These are phyloP conservation scores for Epichloe gansuensis DNA, from an alignment of 2,329 filamentous ascomycete genomes.

Conservation along the genomic window DNA sequence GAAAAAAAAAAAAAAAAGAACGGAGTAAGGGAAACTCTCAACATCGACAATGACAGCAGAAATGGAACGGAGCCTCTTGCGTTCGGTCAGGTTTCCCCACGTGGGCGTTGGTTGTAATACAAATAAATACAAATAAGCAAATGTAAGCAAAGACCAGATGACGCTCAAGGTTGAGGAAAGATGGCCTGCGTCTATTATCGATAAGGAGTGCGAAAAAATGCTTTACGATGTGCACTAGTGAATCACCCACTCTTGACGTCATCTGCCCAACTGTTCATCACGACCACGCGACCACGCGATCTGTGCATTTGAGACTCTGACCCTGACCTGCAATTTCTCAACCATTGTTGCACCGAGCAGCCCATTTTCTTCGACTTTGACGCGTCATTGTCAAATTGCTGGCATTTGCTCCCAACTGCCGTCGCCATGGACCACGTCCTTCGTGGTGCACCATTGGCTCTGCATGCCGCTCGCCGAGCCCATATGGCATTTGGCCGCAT, in stretches of 20 bases:
- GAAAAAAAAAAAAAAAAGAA: no score
- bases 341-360: no score
- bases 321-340: neutral
- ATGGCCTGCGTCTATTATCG: no score
- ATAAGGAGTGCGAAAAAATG: no score
- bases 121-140: no score
- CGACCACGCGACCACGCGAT: neutral
- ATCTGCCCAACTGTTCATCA: neutral
- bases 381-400: neutral
- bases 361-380: neutral
- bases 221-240: neutral
- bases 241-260: neutral
- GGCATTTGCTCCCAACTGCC: neutral
- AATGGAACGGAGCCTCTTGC: no score
- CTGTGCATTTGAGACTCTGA: neutral
- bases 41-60: no score
- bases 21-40: no score
- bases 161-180: no score
- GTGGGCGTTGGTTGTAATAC: no score
- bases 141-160: no score
- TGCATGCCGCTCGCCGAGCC: neutral
- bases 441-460: neutral
- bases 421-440: conserved; percentile 1
- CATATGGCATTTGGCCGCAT: neutral
- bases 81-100: no score